phyloP scores from a whole-genome alignment of 2,329 filamentous ascomycete species.

The Colletotrichum sp. region DNA sequence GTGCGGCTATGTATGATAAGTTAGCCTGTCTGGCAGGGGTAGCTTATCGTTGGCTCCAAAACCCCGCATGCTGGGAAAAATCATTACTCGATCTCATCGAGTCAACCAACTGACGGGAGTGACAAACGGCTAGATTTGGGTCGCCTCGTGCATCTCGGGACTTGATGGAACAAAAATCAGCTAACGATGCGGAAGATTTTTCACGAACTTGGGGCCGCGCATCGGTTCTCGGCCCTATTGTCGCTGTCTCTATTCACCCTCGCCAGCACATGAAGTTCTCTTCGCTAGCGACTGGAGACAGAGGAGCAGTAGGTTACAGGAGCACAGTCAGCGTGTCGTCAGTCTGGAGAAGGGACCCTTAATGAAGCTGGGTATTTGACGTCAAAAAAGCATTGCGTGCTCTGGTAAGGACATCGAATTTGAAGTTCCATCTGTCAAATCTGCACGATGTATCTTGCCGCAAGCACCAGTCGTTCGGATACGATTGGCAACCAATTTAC shows the following conservation, averaged over 20 bases:
- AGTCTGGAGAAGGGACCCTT: not conserved
- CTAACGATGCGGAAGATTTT: not conserved
- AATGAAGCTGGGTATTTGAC: not conserved
- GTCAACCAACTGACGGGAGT: constrained; percentile 21
- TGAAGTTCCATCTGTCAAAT: not conserved
- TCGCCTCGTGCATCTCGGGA: not conserved
- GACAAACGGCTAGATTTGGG: not conserved
- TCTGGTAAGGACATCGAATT: not conserved
- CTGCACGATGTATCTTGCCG: not conserved
- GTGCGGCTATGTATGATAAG: constrained; percentile 10
- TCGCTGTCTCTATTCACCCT: not conserved
- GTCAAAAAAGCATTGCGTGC: not conserved
- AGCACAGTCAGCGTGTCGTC: not conserved
- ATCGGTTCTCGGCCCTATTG: not conserved
- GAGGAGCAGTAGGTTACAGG: not conserved
- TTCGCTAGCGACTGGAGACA: not conserved
- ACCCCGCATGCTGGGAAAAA: constrained; percentile 26
- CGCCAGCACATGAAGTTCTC: not conserved
- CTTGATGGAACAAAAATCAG: not conserved
- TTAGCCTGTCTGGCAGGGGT: constrained; percentile 15
- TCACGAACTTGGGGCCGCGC: not conserved
- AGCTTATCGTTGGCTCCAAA: constrained; percentile 15
- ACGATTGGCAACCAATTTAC: not conserved
- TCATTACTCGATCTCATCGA: constrained; percentile 30
- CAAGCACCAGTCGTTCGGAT: not conserved